Percentiles rank a stretch among this genome's conserved stretches.
phyloP scores from a whole-genome alignment of 2,329 filamentous ascomycete genomes.

The Colletotrichum trifolii region DNA sequence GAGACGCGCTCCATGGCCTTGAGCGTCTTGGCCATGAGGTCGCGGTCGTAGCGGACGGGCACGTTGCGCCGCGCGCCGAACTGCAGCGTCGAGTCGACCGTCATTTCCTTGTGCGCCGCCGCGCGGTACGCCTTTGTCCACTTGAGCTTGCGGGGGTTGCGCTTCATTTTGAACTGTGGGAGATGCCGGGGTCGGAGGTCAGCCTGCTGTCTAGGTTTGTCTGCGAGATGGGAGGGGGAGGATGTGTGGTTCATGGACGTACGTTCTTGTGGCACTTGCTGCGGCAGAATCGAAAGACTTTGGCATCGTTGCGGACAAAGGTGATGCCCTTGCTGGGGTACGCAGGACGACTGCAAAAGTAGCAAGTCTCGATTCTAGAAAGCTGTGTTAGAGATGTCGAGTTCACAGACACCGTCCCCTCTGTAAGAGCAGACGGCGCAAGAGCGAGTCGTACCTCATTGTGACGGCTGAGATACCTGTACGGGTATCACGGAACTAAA shows the following conservation, averaged over 20 bases:
- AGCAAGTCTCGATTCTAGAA: conserved; percentile 56
- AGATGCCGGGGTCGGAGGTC: neutral
- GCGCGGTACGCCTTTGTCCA: conserved; percentile 96
- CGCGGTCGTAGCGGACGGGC: conserved; percentile 94
- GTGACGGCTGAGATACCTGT: conserved; percentile 32
- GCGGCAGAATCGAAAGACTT: conserved; percentile 69
- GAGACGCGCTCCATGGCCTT: conserved; percentile 90
- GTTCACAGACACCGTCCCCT: neutral
- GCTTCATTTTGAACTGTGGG: conserved; percentile 88
- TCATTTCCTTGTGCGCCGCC: conserved; percentile 76
- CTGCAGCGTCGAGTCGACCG: conserved; percentile 91
- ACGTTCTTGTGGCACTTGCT: conserved; percentile 71
- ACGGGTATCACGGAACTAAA: conserved; percentile 30
- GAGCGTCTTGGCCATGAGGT: conserved; percentile 87
- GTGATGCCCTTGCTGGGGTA: conserved; percentile 65
- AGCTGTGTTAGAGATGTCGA: conserved; percentile 9
- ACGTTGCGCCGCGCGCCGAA: conserved; percentile 95
- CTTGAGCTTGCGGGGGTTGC: conserved; percentile 94
- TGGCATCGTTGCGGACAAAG: conserved; percentile 54
- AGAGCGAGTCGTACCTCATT: conserved; percentile 33
- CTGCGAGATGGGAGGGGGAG: neutral
- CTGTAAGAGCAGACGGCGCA: too few relatives aligned
- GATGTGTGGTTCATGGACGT: conserved; percentile 38
- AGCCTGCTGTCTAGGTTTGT: conserved; percentile 13
- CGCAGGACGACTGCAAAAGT: conserved; percentile 60